These are phyloP conservation scores for Leccinellum luteum DNA, from an alignment of 768 basidiomycete species.

Conservation along the genomic window DNA sequence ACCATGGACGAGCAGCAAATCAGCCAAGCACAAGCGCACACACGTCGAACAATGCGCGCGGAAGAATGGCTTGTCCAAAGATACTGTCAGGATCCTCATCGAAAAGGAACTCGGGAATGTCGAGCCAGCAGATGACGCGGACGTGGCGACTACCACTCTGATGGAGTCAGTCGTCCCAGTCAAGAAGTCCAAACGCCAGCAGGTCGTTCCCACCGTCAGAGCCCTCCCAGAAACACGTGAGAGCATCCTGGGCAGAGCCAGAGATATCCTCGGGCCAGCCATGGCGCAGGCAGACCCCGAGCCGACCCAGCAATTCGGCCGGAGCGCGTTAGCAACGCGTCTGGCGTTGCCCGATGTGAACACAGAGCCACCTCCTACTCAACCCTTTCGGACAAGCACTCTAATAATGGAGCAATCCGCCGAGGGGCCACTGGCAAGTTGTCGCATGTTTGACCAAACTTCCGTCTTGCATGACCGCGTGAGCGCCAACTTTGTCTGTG, in stretches of 20 bases:
- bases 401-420: slow-evolving; percentile 10
- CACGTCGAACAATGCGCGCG: slow-evolving; percentile 71
- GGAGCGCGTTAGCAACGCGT: slow-evolving; percentile 24
- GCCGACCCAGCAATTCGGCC: slow-evolving; percentile 34
- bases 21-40: slow-evolving; percentile 53
- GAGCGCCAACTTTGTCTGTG: slow-evolving; percentile 1
- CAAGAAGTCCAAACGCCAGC: slow-evolving; percentile 41
- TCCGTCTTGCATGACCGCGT: slow-evolving; percentile 4
- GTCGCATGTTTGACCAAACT: slow-evolving; percentile 22
- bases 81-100: slow-evolving; percentile 54
- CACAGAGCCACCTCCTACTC: slow-evolving; percentile 30
- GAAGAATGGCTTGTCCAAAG: slow-evolving; percentile 51
- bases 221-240: slow-evolving; percentile 46
- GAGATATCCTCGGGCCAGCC: slow-evolving; percentile 29
- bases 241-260: slow-evolving; percentile 39
- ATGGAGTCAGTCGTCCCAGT: slow-evolving; percentile 55
- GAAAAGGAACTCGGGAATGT: slow-evolving; percentile 43
- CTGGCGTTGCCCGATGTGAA: not conserved
- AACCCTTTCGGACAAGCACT: slow-evolving; percentile 41
- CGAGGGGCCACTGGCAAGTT: not conserved
- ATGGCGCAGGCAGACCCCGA: slow-evolving; percentile 6
- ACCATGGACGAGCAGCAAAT: slow-evolving; percentile 71
- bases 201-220: slow-evolving; percentile 43
- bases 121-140: not conserved
- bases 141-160: slow-evolving; percentile 36